phyloP scores from a whole-genome alignment of 2,329 filamentous ascomycete genomes.

The Xylariomycetidae sp. region DNA sequence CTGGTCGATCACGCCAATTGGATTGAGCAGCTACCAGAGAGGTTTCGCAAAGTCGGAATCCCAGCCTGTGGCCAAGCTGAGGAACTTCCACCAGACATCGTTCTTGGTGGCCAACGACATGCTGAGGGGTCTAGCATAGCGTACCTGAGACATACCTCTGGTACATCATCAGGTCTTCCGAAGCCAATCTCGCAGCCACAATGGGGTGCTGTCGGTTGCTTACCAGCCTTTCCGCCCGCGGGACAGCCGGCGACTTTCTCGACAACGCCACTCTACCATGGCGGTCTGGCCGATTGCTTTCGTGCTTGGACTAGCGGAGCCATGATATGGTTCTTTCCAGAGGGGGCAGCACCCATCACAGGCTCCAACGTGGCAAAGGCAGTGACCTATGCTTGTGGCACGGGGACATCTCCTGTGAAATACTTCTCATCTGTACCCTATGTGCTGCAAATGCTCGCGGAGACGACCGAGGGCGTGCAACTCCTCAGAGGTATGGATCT shows the following conservation, averaged over 20 bases:
- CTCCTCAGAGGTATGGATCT: constrained; percentile 49
- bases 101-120: no score
- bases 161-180: constrained; percentile 58
- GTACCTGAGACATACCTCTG: constrained; percentile 60
- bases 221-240: constrained; percentile 40
- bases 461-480: constrained; percentile 35
- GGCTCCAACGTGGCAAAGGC: constrained; percentile 46
- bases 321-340: constrained; percentile 59
- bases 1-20: constrained; percentile 37
- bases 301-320: constrained; percentile 57
- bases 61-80: constrained; percentile 9
- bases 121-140: constrained; percentile 34
- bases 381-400: constrained; percentile 32
- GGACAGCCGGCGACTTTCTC: constrained; percentile 50
- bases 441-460: constrained; percentile 48
- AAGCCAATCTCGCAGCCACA: constrained; percentile 60
- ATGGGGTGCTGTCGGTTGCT: constrained; percentile 47
- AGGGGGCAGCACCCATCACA: constrained; percentile 51
- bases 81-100: no score
- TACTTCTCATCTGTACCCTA: constrained; percentile 63
- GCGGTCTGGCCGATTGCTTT: constrained; percentile 59
- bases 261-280: constrained; percentile 62
- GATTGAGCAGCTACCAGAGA: constrained; percentile 2
- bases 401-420: constrained; percentile 29
- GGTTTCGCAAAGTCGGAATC: constrained; percentile 13